Percentiles rank a stretch among this genome's conserved stretches.
phyloP scores from a whole-genome alignment of 106 monocot genomes.

The Allium fistulosum region DNA sequence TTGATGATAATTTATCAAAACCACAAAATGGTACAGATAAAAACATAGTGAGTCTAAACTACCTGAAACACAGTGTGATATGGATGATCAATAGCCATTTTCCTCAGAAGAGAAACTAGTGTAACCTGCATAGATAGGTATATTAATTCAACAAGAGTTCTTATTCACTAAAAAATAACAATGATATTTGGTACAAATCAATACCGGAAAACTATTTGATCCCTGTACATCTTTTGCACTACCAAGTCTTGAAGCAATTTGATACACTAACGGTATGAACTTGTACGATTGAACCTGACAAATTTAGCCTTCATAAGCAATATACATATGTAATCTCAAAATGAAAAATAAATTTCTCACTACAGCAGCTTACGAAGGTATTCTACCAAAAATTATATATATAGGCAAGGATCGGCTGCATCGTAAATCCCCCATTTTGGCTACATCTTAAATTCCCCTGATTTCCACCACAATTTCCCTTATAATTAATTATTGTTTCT shows the following conservation, averaged over 20 bases:
- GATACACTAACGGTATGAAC: conserved; percentile 94
- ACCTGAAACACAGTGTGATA: conserved; percentile 99
- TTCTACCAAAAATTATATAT: too few relatives aligned
- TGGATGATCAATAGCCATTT: conserved; percentile 98
- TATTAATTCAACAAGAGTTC: not conserved
- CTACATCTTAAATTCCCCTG: too few relatives aligned
- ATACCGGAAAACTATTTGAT: conserved; percentile 78
- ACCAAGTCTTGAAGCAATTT: conserved; percentile 96
- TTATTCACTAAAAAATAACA: not conserved
- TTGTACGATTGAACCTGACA: conserved; percentile 86
- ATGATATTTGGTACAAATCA: not conserved
- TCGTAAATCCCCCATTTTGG: too few relatives aligned
- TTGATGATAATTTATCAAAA: too few relatives aligned
- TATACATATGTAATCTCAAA: not conserved
- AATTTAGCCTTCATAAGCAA: not conserved
- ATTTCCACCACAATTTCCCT: too few relatives aligned
- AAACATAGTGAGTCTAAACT: not conserved
- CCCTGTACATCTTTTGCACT: conserved; percentile 74
- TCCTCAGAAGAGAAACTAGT: conserved; percentile 79
- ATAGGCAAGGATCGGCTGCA: too few relatives aligned
- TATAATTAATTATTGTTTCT: too few relatives aligned
- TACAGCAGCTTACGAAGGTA: too few relatives aligned
- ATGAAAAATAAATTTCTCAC: too few relatives aligned
- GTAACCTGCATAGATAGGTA: conserved; percentile 36
- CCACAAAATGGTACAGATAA: not conserved